Conservation (phyloP, 148 eudicot species). For the Spergularia bocconei region DNA sequence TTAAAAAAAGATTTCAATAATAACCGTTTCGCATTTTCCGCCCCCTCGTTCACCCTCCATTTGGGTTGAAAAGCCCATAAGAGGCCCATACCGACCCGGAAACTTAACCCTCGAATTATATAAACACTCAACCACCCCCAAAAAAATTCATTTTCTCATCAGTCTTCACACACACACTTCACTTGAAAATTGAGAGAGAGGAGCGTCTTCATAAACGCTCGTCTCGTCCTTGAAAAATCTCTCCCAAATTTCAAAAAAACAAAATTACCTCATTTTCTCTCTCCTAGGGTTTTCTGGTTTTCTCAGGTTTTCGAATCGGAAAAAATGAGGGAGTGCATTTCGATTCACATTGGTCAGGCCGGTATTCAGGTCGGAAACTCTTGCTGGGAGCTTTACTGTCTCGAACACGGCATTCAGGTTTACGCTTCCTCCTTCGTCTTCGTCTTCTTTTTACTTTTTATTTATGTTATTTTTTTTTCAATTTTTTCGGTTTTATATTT, state of each 20-base stretch:
- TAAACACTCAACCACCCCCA: constrained; percentile 3
- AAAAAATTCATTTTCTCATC: too few relatives aligned
- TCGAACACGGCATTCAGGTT: constrained; percentile 32
- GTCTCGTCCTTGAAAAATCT: background rate
- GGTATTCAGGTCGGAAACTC: constrained; percentile 27
- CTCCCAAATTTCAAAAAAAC: background rate
- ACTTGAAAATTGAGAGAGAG: constrained; percentile 20
- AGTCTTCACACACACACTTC: background rate
- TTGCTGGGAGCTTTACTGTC: constrained; percentile 32
- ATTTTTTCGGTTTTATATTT: background rate
- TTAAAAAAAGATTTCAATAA: too few relatives aligned
- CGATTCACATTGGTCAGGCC: constrained; percentile 27
- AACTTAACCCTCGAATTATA: constrained; percentile 7
- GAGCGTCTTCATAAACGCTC: constrained; percentile 50
- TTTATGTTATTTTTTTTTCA: background rate
- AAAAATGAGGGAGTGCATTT: constrained; percentile 30
- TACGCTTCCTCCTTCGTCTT: background rate
- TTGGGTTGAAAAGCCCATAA: too few relatives aligned
- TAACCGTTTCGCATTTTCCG: too few relatives aligned
- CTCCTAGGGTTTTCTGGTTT: background rate
- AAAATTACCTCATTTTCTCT: background rate
- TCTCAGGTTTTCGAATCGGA: background rate
- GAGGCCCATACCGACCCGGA: too few relatives aligned
- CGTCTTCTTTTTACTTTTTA: too few relatives aligned
- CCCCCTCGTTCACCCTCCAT: too few relatives aligned